Base-by-base conservation (phyloP, 78 protist genomes). In the Dictyostelium capitatum region DNA sequence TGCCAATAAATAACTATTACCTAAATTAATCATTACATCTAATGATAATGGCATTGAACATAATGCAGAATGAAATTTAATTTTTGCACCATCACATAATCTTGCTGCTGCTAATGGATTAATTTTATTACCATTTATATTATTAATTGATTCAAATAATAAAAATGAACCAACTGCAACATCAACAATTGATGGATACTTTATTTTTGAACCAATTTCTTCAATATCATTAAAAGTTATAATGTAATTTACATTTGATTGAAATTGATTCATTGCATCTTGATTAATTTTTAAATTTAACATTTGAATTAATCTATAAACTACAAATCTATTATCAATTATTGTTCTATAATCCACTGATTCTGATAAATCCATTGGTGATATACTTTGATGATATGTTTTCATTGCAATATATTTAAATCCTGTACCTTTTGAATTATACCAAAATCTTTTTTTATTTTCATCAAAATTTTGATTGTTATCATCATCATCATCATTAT, bases 21-120 rank as follows among this genome's bases (percentile, higher is more conserved):
- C 47, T 0, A 69, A 43, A 23, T 67, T 62, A 30, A 59, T 8
- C 28, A 82, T n/a, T 30, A 67, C 73, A 25, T n/a, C 12, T 19
- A 51, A 11, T n/a, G 77, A 67, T 23, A 37, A 51, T 82, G 89
- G 89, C 89, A 82, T 82, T 51, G 72, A 59, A 32, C 89, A 37
- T 9, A 82, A 17, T 6, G 89, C 89, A 1, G 43, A 20, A 23
- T 69, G 53, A 15, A 82, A 50, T 43, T 82, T 82, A 11, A 25
- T 46, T 28, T 82, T 28, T 0, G 89, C 59, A 15, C 48, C 23
- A 28, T 82, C 89, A 23, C 70, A 23, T 75, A 75, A 51, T 50
- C 89, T 54, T 2, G 53, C 41, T 10, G 54, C 48, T 19, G 72
- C 80, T 0, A 51, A 41, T 51, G 89, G 80, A 30, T 37, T 28